Conservation (phyloP, 768 basidiomycete genomes). For the Dacryopinax primogenitus region DNA sequence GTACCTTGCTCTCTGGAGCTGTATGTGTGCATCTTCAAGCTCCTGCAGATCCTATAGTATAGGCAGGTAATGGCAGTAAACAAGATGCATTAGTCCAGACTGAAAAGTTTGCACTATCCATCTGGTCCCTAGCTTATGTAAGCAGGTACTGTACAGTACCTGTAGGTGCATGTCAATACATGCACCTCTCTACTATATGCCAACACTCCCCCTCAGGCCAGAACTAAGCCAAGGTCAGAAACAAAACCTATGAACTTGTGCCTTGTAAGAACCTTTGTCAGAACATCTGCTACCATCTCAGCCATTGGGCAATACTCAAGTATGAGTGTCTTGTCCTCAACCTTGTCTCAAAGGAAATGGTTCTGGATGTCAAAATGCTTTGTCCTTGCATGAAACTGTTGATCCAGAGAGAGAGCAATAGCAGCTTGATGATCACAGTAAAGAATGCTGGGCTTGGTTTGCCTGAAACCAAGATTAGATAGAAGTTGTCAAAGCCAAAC, state of each 20-base stretch:
- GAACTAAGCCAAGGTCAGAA: not conserved
- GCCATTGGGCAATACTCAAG: slow-evolving; percentile 26
- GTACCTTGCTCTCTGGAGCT: no score
- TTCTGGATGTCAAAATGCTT: slow-evolving; percentile 18
- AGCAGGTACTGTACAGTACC: no score
- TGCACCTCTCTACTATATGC: no score
- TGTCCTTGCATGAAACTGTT: slow-evolving; percentile 12
- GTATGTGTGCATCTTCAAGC: no score
- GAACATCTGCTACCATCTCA: slow-evolving; percentile 31
- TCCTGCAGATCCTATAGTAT: no score
- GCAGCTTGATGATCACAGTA: slow-evolving; percentile 18
- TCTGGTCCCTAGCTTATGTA: no score
- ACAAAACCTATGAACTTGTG: not conserved
- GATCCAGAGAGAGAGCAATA: no score
- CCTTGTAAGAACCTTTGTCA: slow-evolving; percentile 29
- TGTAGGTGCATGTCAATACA: no score
- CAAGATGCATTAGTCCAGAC: no score
- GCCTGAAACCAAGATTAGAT: not conserved
- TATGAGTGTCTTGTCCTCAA: slow-evolving; percentile 20
- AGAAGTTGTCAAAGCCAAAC: slow-evolving; percentile 12
- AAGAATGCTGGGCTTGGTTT: not conserved
- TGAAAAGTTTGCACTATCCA: no score
- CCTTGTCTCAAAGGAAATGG: slow-evolving; percentile 25
- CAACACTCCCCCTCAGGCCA: slow-evolving; percentile 15
- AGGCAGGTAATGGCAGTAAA: no score